These are phyloP conservation scores for Brettanomyces sp. DNA, from an alignment of 805 yeast species.

Conservation along the genomic window DNA sequence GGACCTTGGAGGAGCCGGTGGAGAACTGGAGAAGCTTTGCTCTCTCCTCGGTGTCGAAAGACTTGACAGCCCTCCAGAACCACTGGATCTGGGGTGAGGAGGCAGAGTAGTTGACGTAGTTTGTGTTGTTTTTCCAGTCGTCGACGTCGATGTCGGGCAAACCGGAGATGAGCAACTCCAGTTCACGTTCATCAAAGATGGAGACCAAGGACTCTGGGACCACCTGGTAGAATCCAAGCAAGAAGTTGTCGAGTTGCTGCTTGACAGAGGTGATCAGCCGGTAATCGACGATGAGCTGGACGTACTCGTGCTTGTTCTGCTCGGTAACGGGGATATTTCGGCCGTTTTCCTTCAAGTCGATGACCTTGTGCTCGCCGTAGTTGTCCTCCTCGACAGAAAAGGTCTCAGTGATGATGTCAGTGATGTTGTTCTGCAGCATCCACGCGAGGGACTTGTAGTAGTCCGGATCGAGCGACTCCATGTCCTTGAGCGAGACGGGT, in stretches of 20 bases:
- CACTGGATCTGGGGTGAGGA: slow-evolving; percentile 84
- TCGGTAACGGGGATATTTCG: slow-evolving; percentile 80
- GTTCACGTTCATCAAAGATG: slow-evolving; percentile 90
- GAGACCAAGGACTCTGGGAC: slow-evolving; percentile 76
- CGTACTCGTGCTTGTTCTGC: slow-evolving; percentile 84
- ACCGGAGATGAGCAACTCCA: slow-evolving; percentile 87
- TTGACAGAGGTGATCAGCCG: slow-evolving; percentile 72
- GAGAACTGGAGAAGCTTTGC: slow-evolving; percentile 93
- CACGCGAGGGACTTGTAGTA: slow-evolving; percentile 87
- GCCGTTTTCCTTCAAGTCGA: slow-evolving; percentile 81
- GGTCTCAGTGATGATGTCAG: slow-evolving; percentile 90
- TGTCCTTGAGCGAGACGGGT: slow-evolving; percentile 78
- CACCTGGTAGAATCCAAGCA: slow-evolving; percentile 82
- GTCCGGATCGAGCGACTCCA: slow-evolving; percentile 88
- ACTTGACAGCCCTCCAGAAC: slow-evolving; percentile 96
- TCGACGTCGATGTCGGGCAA: slow-evolving; percentile 92
- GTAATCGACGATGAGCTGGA: slow-evolving; percentile 76
- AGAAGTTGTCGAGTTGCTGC: slow-evolving; percentile 79
- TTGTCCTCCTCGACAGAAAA: slow-evolving; percentile 91
- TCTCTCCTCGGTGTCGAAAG: slow-evolving; percentile 88
- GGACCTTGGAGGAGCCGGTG: slow-evolving; percentile 95
- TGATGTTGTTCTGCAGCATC: slow-evolving; percentile 95
- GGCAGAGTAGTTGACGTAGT: slow-evolving; percentile 71
- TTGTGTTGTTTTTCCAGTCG: slow-evolving; percentile 89
- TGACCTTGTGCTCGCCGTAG: slow-evolving; percentile 77